phyloP scores from a whole-genome alignment of 1,139 yeast genomes.

The Suhomyces wounanorum region DNA sequence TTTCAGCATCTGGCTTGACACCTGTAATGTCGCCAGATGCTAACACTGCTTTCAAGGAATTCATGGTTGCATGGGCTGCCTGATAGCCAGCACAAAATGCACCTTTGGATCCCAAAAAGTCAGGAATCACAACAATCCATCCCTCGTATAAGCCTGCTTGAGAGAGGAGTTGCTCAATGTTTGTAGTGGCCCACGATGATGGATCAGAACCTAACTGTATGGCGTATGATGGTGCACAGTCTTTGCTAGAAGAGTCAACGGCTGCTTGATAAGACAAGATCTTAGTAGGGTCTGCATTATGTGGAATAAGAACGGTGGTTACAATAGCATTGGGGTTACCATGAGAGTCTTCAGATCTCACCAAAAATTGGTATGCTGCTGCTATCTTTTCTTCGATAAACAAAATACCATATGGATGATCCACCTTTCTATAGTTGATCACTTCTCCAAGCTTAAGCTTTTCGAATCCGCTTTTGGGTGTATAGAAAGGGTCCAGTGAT shows the following conservation, averaged over 20 bases:
- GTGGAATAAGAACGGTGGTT: constrained; percentile 36
- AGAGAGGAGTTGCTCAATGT: constrained; percentile 15
- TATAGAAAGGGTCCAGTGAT: constrained; percentile 30
- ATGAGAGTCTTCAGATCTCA: constrained; percentile 35
- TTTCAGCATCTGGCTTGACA: constrained; percentile 23
- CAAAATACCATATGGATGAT: background rate
- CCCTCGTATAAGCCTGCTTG: constrained; percentile 26
- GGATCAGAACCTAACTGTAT: constrained; percentile 24
- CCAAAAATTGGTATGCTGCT: constrained; percentile 34
- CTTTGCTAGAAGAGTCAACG: constrained; percentile 30
- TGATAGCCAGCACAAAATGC: constrained; percentile 33
- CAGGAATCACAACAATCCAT: constrained; percentile 35
- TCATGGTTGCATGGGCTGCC: constrained; percentile 32
- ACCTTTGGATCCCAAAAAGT: constrained; percentile 33
- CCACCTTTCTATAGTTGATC: constrained; percentile 23
- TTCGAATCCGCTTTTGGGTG: constrained; percentile 29
- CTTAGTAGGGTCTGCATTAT: constrained; percentile 29
- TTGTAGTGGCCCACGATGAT: constrained; percentile 2
- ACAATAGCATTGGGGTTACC: constrained; percentile 35
- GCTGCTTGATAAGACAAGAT: constrained; percentile 39
- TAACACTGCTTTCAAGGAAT: constrained; percentile 30
- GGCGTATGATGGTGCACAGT: constrained; percentile 39
- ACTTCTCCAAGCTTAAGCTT: constrained; percentile 27
- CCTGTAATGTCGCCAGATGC: constrained; percentile 27
- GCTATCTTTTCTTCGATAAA: constrained; percentile 19